These are phyloP conservation scores for Flagelloscypha sp. DNA, from an alignment of 768 basidiomycete species.

Conservation along the genomic window DNA sequence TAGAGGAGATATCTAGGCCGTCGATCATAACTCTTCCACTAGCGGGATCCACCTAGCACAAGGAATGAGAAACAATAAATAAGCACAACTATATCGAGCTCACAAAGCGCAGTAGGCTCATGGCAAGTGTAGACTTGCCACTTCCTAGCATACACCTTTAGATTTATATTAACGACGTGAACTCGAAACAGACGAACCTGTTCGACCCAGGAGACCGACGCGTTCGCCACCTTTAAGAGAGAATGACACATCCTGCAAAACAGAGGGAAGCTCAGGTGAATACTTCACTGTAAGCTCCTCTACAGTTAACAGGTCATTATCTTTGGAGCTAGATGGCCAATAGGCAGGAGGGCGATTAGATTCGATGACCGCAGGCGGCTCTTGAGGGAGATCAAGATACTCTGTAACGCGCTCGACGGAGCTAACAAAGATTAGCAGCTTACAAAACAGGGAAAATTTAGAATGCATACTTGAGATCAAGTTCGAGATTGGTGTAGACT, in stretches of 20 bases:
- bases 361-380: conserved; percentile 72
- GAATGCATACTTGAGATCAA: conserved; percentile 61
- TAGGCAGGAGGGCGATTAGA: conserved; percentile 77
- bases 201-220: conserved; percentile 74
- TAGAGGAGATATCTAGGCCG: conserved; percentile 79
- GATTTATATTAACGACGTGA: not conserved
- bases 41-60: conserved; percentile 57
- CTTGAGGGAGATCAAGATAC: conserved; percentile 84
- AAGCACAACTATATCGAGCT: conserved; percentile 17
- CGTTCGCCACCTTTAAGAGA: conserved; percentile 62
- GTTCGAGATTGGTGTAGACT: conserved; percentile 53
- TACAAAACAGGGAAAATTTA: not conserved
- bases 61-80: conserved; percentile 1
- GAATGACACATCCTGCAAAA: conserved; percentile 72
- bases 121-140: conserved; percentile 78
- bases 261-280: conserved; percentile 74
- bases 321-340: conserved; percentile 74
- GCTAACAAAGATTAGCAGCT: conserved; percentile 27
- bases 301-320: conserved; percentile 52
- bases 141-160: conserved; percentile 36
- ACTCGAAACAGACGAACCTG: conserved; percentile 30
- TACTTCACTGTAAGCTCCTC: conserved; percentile 78
- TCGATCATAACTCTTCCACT: conserved; percentile 74
- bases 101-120: conserved; percentile 79
- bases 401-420: conserved; percentile 88